Percentiles rank a stretch among this genome's conserved stretches.
These are phyloP conservation scores for Proliferodiscus dingleyae DNA, from an alignment of 2,329 filamentous ascomycete species.

Conservation along the genomic window DNA sequence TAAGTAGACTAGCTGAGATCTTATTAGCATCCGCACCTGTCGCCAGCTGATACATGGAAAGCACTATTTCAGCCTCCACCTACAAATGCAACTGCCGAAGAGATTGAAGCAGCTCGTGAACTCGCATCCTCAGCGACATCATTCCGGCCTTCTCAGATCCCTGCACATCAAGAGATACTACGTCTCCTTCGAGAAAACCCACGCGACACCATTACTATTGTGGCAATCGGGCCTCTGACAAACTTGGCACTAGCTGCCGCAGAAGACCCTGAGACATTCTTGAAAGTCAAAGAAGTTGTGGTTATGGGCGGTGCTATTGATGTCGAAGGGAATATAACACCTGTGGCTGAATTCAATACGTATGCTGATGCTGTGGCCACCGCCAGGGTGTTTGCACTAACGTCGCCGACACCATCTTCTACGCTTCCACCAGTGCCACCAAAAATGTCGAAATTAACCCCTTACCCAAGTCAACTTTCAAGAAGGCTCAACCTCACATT, in stretches of 20 bases:
- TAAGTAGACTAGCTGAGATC: too few species aligned
- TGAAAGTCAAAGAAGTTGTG: conserved; percentile 83
- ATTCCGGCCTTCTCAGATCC: conserved; percentile 72
- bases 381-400: conserved; percentile 72
- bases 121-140: conserved; percentile 36
- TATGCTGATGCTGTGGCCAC: conserved; percentile 81
- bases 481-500: conserved; percentile 61
- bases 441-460: conserved; percentile 45
- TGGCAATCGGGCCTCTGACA: conserved; percentile 87
- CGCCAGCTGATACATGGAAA: conserved; percentile 69
- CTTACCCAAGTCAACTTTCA: conserved; percentile 61
- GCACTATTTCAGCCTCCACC: conserved; percentile 53
- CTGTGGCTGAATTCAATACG: conserved; percentile 90
- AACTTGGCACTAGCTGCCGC: conserved; percentile 86
- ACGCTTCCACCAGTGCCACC: conserved; percentile 71
- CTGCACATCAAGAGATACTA: conserved; percentile 84
- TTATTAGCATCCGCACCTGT: conserved; percentile 66
- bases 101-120: conserved; percentile 30
- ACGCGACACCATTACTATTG: conserved; percentile 78
- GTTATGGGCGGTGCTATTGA: conserved; percentile 91
- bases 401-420: conserved; percentile 65
- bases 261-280: conserved; percentile 82
- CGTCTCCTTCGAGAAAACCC: conserved; percentile 78
- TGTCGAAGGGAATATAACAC: conserved; percentile 75
- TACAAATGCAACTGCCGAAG: conserved; percentile 43